Base-by-base conservation (phyloP, 495 filamentous ascomycete genomes). In the Haplographium delicatum region DNA sequence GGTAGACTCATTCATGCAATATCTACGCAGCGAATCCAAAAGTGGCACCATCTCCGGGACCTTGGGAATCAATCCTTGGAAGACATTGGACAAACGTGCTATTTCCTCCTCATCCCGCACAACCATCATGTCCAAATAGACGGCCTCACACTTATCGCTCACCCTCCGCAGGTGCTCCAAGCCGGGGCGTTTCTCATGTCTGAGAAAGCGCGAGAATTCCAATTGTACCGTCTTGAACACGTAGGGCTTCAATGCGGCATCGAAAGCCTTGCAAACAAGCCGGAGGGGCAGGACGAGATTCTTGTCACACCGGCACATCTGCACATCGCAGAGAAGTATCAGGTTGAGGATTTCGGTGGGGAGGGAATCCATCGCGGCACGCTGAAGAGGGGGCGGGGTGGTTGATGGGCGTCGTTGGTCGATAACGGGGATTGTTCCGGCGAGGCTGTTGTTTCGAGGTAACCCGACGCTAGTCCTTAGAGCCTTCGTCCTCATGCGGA, bases 101-200 rank as follows among this genome's bases (percentile, higher is more conserved):
- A 58, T 58, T 38, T 63, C 57, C n/a, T 60, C 57, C 52, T 63
- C 57, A 48, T 63, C 60, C 24, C 58, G 39, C 3, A 63, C 49
- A 34, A 63, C 46, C 57, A 60, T 55, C 58, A 63, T 54, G 39
- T 63, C 60, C 27, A 56, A 31, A 38, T 55, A 60, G 6, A 63
- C 27, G 9, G 60, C 50, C 27, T 58, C 42, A 49, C 57, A 62
- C 3, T 48, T 20, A 4, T 27, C 22, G 10, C 59, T 50, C 6
- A 56, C 33, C 2, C 27, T 20, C 10, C 11, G 31, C 16, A 62
- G 22, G 1, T 24, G 27, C 31, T 20, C 39, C 3, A 49, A 4
- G 44, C 42, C 30, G 1, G 47, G 46, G 7, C 20, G 31, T n/a
- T 39, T 34, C 10, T 26, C 30, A 35, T 41, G 25, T 2, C 42